phyloP scores from a whole-genome alignment of 164 flowering plant species.

The Aristolochia californica region DNA sequence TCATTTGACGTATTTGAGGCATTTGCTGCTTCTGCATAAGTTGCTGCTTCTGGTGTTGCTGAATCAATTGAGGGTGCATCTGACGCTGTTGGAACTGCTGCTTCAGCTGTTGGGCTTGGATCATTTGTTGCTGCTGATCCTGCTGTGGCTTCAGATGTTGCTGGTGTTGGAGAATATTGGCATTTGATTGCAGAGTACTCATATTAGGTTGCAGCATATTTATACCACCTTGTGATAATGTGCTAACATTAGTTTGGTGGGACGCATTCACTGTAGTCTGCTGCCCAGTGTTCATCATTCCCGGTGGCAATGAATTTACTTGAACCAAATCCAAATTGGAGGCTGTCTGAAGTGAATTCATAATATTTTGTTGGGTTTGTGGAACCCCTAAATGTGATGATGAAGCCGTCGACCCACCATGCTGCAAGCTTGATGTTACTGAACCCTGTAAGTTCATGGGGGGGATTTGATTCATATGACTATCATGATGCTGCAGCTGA shows the following conservation, averaged over 20 bases:
- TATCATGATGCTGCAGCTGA: slow-evolving; percentile 59
- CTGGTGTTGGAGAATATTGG: slow-evolving; percentile 44
- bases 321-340: slow-evolving; percentile 65
- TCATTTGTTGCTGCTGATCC: slow-evolving; percentile 34
- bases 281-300: slow-evolving; percentile 25
- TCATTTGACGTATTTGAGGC: slow-evolving; percentile 52
- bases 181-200: slow-evolving; percentile 34
- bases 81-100: slow-evolving; percentile 47
- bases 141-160: slow-evolving; percentile 45
- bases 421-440: slow-evolving; percentile 33
- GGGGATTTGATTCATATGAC: slow-evolving; percentile 63
- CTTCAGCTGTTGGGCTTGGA: slow-evolving; percentile 41
- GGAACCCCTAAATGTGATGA: slow-evolving; percentile 28
- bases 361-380: slow-evolving; percentile 40
- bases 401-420: slow-evolving; percentile 29
- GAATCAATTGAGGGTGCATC: slow-evolving; percentile 39
- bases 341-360: slow-evolving; percentile 40
- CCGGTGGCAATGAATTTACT: slow-evolving; percentile 35
- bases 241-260: slow-evolving; percentile 45
- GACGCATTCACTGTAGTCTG: slow-evolving; percentile 13
- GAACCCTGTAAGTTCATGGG: slow-evolving; percentile 40
- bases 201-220: slow-evolving; percentile 43
- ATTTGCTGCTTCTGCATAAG: slow-evolving; percentile 29
- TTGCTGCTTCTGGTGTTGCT: slow-evolving; percentile 32
- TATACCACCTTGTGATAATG: slow-evolving; percentile 42